Evolutionary conservation across 257 asterid genomes (phyloP), one percentile per base, ranked within the genome.

Genomic region (Nicotiana obtusifolia): DNA sequence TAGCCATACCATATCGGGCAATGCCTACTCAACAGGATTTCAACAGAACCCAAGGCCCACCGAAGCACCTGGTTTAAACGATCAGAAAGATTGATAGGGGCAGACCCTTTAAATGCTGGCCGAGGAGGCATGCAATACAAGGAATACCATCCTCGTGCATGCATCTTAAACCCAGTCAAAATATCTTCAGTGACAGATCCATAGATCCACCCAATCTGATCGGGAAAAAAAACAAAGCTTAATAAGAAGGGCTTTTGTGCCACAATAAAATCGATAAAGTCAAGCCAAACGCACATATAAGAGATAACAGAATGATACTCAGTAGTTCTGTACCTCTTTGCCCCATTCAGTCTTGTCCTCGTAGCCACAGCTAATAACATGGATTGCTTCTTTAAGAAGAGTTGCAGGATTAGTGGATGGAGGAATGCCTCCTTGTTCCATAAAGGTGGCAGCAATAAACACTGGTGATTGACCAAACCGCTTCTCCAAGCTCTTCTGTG

Each of bases 341-440:
- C 98, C 99, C 99, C 99, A 95, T 80, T 95, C 98, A 3, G 97
- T 90, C 83, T 95, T 95, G 87, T 94, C 98, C 85, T 95, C 99
- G 3, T 94, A 95, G 57, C 98, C 98, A 86, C 99, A 95, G 81
- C 98, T 95, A 73, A 95, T 92, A 80, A 95, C 99, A 83, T 95
- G 99, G 81, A 95, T 95, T 69, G 99, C 99, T 91, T 95, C 99
- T 88, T 92, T 94, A 86, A 95, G 84, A 62, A 93, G 98, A 79
- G 92, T 86, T 64, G 94, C 92, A 0, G 97, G 88, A 88, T 91
- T 94, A 41, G 98, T 90, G 19, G 97, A 82, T 0, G 97, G 94
- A 4, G 98, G 98, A 75, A 95, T 89, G 83, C 99, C 99, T 61
- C 99, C 99, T 82, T 82, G 87, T 86, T 94, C 97, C 97, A 92